Evolutionary conservation across 176 grass and related monocot species (phyloP).

Genomic region (Bromus sterilis): DNA sequence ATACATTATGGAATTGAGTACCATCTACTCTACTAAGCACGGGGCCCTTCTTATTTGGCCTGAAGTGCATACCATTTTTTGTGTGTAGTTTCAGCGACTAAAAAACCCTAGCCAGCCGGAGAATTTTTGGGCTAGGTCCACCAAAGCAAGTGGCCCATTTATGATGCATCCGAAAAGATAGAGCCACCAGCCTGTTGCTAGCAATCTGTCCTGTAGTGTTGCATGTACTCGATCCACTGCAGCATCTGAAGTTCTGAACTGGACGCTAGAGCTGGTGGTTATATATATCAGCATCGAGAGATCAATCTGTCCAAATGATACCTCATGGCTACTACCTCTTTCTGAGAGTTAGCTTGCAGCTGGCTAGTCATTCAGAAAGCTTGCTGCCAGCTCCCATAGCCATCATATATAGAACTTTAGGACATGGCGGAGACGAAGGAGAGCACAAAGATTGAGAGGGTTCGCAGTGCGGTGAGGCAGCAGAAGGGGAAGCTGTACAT

Average conservation of each 20-base stretch:
- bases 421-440: conserved; percentile 4
- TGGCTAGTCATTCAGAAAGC: background rate
- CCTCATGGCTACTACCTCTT: background rate
- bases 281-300: background rate
- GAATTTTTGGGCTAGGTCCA: background rate
- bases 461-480: conserved; percentile 41
- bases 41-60: background rate
- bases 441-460: conserved; percentile 29
- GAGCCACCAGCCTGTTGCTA: background rate
- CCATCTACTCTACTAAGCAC: too few relatives aligned
- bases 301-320: background rate
- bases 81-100: background rate
- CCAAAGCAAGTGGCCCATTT: background rate
- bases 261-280: background rate
- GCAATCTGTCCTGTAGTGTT: background rate
- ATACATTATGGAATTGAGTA: too few relatives aligned
- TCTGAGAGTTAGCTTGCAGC: background rate
- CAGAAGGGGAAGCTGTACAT: conserved; percentile 73
- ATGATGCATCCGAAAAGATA: background rate
- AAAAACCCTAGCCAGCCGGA: background rate
- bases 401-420: background rate
- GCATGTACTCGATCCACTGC: background rate
- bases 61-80: background rate
- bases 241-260: background rate
- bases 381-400: background rate